Base-by-base conservation (phyloP, 768 basidiomycete species). In the Suillus subalutaceus region DNA sequence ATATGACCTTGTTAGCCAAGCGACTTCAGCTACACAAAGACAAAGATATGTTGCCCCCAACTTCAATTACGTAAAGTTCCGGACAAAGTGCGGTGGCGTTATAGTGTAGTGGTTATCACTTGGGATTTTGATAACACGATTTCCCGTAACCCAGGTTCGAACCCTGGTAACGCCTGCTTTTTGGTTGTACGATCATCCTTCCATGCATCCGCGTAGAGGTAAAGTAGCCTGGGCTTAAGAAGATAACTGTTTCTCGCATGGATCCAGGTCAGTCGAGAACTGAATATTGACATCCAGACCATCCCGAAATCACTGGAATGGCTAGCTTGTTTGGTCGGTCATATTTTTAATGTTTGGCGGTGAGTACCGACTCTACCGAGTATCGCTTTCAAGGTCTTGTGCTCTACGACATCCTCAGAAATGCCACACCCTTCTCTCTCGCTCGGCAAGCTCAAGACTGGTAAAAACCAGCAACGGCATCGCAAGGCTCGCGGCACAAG, bases 81-180 rank as follows among this genome's bases (percentile, higher is more conserved):
- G 10, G 1, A 12, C 26, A 18, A 26, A 6, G 3, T 30, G 2
- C 18, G 40, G 9, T n/a, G 78, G 78, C 72, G 71, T 71, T 79
- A 74, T 79, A 78, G 78, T 79, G 78, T 78, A 78, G 77, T 77
- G 77, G 77, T 78, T 71, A 78, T 78, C 77, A 78, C 77, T 75
- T 74, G 77, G 78, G 77, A 78, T 78, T 78, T 79, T 78, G 77
- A 78, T 23, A 1, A 65, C 26, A 53, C 12, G 1, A 0, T 10
- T 53, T 77, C 76, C 77, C 77, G 76, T 70, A 77, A 77, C 76
- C 76, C 76, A 77, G 76, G 76, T 77, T 77, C 76, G 76, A 77
- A 77, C 76, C 76, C 76, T 77, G 76, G 76, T 74, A 78, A 70
- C 72, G 71, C 76, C 76, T 77, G 2, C 0, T 1, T 65, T 75